Base-by-base conservation (phyloP, 139 green algal genomes). In the Mychonastes homosphaera region DNA sequence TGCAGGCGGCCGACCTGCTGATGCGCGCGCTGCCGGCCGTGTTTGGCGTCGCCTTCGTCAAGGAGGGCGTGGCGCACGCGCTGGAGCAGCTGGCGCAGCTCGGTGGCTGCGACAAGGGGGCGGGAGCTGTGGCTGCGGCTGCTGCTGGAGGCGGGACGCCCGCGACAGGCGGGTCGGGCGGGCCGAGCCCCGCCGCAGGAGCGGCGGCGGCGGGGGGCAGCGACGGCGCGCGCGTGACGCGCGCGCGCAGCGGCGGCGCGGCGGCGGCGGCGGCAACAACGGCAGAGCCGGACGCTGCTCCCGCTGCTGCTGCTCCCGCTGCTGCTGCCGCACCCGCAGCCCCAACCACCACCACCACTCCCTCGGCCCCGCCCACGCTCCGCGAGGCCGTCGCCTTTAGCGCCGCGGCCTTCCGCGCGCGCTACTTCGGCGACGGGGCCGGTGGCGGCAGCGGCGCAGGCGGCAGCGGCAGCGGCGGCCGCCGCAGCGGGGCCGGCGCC, bases 1-100 rank as follows among this genome's bases (percentile, higher is more conserved):
- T 84, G 36, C 70, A 72, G 29, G 81, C 95, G 58, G 81, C 79
- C 13, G 87, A 97, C 70, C 63, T 91, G 24, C 74, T 97, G 2
- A 92, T 97, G 82, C 51, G 59, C 21, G 92, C 96, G 80, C 79
- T 94, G 43, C 86, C 87, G 0, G 70, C 78, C 0, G 55, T 87
- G 1, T 90, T 91, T 66, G 34, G 30, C 24, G 66, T 66, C 33
- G 67, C 70, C 44, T 97, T 97, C 53, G 40, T 94, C 2, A 94
- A 92, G 65, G 90, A 97, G 72, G 90, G 90, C 0, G 86, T 97
- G 2, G 74, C 90, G 41, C 83, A 95, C 54, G 84, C 82, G 0
- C 68, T 97, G 21, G 77, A 93, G 19, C 68, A 84, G 62, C 76
- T 97, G 35, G 77, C 79, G n/a, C 63, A 51, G 0, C n/a, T n/a